Evolutionary conservation across 176 grass and related monocot genomes (phyloP).

Genomic region (Microstegium vimineum): DNA sequence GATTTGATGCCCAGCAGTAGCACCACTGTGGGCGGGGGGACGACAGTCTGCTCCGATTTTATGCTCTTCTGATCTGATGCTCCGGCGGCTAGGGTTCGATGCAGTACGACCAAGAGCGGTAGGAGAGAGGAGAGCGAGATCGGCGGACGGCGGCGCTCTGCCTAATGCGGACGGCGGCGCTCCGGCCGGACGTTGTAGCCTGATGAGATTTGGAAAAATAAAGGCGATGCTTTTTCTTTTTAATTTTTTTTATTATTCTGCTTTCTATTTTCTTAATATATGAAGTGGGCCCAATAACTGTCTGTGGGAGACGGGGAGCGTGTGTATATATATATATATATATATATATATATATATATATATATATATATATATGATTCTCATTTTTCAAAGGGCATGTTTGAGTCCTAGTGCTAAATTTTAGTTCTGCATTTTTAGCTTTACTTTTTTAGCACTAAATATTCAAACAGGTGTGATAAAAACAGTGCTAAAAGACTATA

Average conservation of each 20-base stretch:
- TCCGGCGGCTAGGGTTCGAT: background rate
- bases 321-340: no score
- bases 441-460: no score
- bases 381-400: no score
- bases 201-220: background rate
- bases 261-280: background rate
- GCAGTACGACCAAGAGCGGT: background rate
- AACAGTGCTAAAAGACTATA: no score
- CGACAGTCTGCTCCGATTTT: background rate
- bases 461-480: no score
- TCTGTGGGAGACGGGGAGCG: background rate
- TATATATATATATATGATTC: no score
- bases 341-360: no score
- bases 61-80: no score
- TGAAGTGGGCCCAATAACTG: background rate
- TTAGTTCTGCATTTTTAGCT: no score
- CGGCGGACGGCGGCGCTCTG: background rate
- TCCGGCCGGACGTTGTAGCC: background rate
- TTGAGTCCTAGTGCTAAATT: no score
- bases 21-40: no score
- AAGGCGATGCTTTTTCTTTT: background rate
- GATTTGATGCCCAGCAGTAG: no score
- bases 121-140: background rate
- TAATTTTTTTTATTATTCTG: background rate
- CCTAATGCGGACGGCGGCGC: background rate